Evolutionary conservation across 169 alveolate species (phyloP).

Genomic region (Plasmodium coatneyi): DNA sequence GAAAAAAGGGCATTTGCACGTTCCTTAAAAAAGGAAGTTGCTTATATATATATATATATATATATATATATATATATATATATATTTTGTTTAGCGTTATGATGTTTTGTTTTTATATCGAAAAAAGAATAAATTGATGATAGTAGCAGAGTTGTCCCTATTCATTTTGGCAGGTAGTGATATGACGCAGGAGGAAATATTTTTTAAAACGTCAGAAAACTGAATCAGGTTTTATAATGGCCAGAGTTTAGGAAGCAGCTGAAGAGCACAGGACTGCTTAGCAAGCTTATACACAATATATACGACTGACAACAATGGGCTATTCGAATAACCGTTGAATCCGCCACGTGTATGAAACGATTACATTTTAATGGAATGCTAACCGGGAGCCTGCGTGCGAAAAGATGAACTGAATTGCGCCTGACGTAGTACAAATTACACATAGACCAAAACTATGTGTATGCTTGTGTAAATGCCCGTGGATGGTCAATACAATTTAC

Average conservation of each 20-base stretch:
- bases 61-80: neutral
- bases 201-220: neutral
- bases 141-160: neutral
- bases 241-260: neutral
- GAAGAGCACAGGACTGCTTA: neutral
- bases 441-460: neutral
- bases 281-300: neutral
- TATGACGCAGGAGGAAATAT: neutral
- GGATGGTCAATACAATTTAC: neutral
- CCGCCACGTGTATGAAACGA: neutral
- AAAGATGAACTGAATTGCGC: neutral
- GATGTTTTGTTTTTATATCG: neutral
- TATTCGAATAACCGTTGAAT: neutral
- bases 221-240: neutral
- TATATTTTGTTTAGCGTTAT: neutral
- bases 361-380: neutral
- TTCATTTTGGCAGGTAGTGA: neutral
- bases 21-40: neutral
- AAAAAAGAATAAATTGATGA: neutral
- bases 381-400: neutral
- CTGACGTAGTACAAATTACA: neutral
- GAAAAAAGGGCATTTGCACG: neutral
- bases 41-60: neutral
- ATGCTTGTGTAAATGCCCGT: neutral
- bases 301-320: neutral